Evolutionary conservation across 2,329 filamentous ascomycete species (phyloP), one percentile per base, ranked within the genome.

Genomic region (Aspergillus sp.): DNA sequence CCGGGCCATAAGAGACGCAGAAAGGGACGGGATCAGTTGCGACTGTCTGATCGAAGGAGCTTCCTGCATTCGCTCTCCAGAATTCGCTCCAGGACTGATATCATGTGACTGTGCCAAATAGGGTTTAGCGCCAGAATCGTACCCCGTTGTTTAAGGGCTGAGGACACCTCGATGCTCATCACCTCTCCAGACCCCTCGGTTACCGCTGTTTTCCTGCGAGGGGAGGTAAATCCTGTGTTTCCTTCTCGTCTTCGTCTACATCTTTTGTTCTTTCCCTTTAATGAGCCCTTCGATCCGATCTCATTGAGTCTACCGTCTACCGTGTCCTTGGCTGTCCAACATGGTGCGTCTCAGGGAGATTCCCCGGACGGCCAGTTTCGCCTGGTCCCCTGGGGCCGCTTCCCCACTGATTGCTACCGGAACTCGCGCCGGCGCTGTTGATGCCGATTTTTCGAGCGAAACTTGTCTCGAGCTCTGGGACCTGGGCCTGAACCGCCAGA

Each of bases 331-430:
- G 33, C 41, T 43, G 22, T 36, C 52, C 60, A 66, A 50, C 62
- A 98, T 98, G 91, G 89, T 95, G 65, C 84, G 86, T 68, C 73
- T 96, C 64, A 79, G 89, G 72, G 88, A 96, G 71, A 93, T 98
- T 57, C 84, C 86, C 60, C 79, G 91, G 66, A 98, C 91, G 53
- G 91, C 89, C 62, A 83, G 89, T 53, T 98, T 98, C 63, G 86
- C 91, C 55, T 98, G 91, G 89, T 94, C 86, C 48, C 82, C 88
- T 15, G 83, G 80, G 49, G 67, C 84, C 31, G 74, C 75, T 24
- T 77, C 80, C 48, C 86, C 89, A 49, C 71, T 93, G 48, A 71
- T 98, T 44, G 89, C 86, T 39, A 98, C 91, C 16, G 91, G 91
- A 51, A 98, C 91, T 29, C 80, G 88, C 49, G 88, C 91, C 40